phyloP scores from a whole-genome alignment of 2,329 filamentous ascomycete species.

The Cordyceps pruinosa region DNA sequence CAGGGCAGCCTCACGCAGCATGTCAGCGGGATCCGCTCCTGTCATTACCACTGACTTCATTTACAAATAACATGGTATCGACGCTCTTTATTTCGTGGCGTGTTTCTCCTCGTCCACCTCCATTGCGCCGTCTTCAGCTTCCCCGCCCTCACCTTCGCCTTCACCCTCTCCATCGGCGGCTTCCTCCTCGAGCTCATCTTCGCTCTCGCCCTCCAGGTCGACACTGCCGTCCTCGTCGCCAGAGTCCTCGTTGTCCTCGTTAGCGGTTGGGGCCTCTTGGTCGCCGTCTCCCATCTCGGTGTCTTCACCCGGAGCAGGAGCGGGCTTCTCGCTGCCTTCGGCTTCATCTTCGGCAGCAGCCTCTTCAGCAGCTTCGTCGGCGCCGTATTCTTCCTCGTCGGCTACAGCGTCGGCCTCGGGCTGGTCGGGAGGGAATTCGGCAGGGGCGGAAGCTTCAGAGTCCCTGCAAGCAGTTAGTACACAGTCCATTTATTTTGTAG shows the following conservation, averaged over 20 bases:
- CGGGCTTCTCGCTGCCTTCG: constrained; percentile 31
- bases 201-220: constrained; percentile 71
- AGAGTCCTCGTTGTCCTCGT: constrained; percentile 56
- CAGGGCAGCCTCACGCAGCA: not conserved
- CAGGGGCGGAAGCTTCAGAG: constrained; percentile 90
- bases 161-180: constrained; percentile 26
- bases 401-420: constrained; percentile 82
- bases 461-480: constrained; percentile 55
- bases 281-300: constrained; percentile 70
- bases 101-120: constrained; percentile 42
- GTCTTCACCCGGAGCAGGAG: constrained; percentile 32
- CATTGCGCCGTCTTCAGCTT: constrained; percentile 39
- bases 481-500: not conserved
- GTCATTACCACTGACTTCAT: not conserved
- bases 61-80: not conserved
- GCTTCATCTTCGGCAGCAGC: constrained; percentile 48
- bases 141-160: constrained; percentile 31
- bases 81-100: no score
- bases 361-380: constrained; percentile 75
- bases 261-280: constrained; percentile 29
- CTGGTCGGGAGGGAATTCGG: constrained; percentile 95
- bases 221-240: constrained; percentile 69
- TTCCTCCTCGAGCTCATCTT: constrained; percentile 64
- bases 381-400: constrained; percentile 86
- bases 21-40: not conserved